Conservation (phyloP, 805 yeast genomes). For the Lipomyces oligophaga region DNA sequence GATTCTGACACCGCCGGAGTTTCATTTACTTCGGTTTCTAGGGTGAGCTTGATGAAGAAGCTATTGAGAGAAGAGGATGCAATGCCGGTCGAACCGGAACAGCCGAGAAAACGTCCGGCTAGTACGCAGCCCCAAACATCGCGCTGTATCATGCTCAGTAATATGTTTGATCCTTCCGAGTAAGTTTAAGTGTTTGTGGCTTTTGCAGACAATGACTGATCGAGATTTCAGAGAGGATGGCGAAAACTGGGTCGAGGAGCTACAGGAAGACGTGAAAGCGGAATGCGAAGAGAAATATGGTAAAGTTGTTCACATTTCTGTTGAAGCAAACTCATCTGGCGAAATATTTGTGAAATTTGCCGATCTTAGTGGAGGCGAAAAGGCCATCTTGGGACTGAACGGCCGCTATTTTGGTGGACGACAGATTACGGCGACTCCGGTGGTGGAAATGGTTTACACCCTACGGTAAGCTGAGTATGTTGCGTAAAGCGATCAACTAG, state of each 20-base stretch:
- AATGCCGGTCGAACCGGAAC: conserved; percentile 15
- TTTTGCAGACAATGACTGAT: background rate
- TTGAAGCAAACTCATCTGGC: conserved; percentile 35
- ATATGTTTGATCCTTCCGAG: conserved; percentile 38
- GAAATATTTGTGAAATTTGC: conserved; percentile 37
- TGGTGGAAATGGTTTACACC: conserved; percentile 36
- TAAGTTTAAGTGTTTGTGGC: conserved; percentile 3
- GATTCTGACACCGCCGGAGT: conserved; percentile 30
- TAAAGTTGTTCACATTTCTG: conserved; percentile 34
- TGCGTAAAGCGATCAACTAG: too few species aligned
- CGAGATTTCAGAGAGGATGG: conserved; percentile 35
- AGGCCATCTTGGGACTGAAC: conserved; percentile 36
- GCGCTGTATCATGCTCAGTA: conserved; percentile 33
- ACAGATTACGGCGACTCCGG: conserved; percentile 33
- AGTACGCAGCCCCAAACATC: conserved; percentile 22
- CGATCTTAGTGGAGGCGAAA: conserved; percentile 28
- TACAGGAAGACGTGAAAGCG: conserved; percentile 37
- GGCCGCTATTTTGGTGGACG: conserved; percentile 40
- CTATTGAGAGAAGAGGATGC: conserved; percentile 36
- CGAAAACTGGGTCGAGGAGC: conserved; percentile 36
- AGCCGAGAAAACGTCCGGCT: conserved; percentile 5
- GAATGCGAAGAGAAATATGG: conserved; percentile 41
- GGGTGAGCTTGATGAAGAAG: conserved; percentile 35
- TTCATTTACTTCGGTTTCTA: conserved; percentile 30
- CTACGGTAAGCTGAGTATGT: conserved; percentile 32